Percentiles rank a stretch among this genome's conserved stretches.
Conservation (phyloP, 1,284 basidiomycete genomes). For the Irpex sp. region DNA sequence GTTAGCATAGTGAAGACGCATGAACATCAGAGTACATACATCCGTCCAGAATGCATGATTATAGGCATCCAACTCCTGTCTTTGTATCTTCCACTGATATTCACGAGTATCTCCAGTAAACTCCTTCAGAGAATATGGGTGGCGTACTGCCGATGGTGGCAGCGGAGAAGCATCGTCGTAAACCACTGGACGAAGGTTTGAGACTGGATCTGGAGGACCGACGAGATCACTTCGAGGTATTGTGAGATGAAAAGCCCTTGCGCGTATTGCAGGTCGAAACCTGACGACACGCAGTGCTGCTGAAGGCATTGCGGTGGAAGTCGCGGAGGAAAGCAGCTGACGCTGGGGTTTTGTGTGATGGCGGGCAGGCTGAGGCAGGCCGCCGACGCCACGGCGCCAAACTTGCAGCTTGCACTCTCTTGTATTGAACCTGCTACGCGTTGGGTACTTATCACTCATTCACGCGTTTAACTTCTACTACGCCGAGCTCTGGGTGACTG, state of each 20-base stretch:
- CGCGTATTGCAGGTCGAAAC: no score
- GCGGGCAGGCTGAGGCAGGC: no score
- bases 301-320: no score
- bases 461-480: no score
- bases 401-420: no score
- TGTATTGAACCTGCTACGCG: no score
- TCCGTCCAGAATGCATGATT: constrained; percentile 76
- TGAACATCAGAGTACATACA: constrained; percentile 46
- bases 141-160: constrained; percentile 27
- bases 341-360: no score
- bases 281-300: no score
- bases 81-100: constrained; percentile 64
- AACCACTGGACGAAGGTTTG: constrained; percentile 73
- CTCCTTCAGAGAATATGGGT: constrained; percentile 74
- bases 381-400: no score
- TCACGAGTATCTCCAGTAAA: constrained; percentile 50
- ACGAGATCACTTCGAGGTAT: constrained; percentile 43
- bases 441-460: no score
- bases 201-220: constrained; percentile 70
- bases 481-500: no score
- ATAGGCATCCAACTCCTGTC: constrained; percentile 65
- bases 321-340: no score
- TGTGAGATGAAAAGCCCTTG: constrained; percentile 39
- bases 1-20: neutral
- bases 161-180: constrained; percentile 53